Conservation (phyloP, 148 eudicot genomes). For the Heliosperma pusillum region DNA sequence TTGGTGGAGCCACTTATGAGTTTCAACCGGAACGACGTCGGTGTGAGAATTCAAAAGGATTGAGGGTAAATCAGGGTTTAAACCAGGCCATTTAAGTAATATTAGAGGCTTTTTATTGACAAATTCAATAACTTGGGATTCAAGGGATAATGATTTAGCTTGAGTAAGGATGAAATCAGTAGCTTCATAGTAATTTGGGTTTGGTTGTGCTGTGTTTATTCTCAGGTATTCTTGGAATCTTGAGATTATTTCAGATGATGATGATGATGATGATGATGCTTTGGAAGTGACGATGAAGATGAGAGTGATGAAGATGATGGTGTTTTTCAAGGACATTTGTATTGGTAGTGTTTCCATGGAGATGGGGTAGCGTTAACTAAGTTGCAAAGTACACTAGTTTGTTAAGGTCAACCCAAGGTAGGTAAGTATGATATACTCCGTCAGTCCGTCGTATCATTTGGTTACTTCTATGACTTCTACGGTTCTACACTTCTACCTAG, state of each 20-base stretch:
- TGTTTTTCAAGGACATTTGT: slow-evolving; percentile 1
- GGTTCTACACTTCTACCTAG: too few relatives aligned
- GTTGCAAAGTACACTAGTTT: not conserved
- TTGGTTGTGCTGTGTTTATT: slow-evolving; percentile 92
- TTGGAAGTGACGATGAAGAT: not conserved
- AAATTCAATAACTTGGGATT: slow-evolving; percentile 61
- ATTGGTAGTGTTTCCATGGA: slow-evolving; percentile 1
- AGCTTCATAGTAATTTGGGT: slow-evolving; percentile 61
- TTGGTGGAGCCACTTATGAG: slow-evolving; percentile 60
- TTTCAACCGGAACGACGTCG: slow-evolving; percentile 92
- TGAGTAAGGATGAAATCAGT: slow-evolving; percentile 59
- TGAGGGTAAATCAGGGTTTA: slow-evolving; percentile 51
- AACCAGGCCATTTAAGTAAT: slow-evolving; percentile 79
- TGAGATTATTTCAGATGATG: slow-evolving; percentile 44
- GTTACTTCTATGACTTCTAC: too few relatives aligned
- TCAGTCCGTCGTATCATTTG: too few relatives aligned
- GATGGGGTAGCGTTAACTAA: not conserved
- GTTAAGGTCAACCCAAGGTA: too few relatives aligned
- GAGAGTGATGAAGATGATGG: slow-evolving; percentile 7
- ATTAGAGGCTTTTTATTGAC: slow-evolving; percentile 63
- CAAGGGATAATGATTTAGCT: slow-evolving; percentile 60
- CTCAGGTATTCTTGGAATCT: slow-evolving; percentile 73
- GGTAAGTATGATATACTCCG: too few relatives aligned
- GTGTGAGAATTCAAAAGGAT: slow-evolving; percentile 86
- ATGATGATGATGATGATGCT: slow-evolving; percentile 20